Conservation (phyloP, 208 protist species). For the Leishmania amazonensis region DNA sequence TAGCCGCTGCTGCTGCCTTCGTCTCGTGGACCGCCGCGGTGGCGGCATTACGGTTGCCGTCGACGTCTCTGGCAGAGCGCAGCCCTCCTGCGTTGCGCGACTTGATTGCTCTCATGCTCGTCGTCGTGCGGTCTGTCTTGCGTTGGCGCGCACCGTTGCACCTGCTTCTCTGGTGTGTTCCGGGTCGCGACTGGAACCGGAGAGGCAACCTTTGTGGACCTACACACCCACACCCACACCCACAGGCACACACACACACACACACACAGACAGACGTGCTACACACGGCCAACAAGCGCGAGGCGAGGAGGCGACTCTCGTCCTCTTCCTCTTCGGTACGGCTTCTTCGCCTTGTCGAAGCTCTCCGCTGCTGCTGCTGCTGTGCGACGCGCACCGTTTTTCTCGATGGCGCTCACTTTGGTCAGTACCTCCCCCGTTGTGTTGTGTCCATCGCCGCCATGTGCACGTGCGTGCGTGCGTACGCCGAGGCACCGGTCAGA, state of each 20-base stretch:
- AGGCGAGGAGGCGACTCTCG: background rate
- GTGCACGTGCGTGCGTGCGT: background rate
- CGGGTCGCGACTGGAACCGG: background rate
- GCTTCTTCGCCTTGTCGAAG: background rate
- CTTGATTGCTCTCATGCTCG: conserved; percentile 2
- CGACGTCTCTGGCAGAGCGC: background rate
- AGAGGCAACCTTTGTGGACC: background rate
- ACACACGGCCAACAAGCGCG: background rate
- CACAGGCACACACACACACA: background rate
- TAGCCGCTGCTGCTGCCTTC: background rate
- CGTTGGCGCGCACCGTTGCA: background rate
- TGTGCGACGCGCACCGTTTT: background rate
- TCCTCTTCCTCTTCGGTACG: background rate
- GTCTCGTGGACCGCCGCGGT: no score
- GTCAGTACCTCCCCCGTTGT: no score
- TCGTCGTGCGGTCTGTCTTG: background rate
- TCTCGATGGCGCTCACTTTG: background rate
- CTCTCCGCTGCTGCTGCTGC: background rate
- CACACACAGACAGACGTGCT: background rate
- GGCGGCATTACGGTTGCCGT: background rate
- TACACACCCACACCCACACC: background rate
- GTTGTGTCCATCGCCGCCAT: background rate
- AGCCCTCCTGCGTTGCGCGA: background rate
- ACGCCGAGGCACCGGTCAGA: background rate
- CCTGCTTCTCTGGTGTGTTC: background rate